Conservation (phyloP, 2,329 filamentous ascomycete species). For the Fusarium clavum region DNA sequence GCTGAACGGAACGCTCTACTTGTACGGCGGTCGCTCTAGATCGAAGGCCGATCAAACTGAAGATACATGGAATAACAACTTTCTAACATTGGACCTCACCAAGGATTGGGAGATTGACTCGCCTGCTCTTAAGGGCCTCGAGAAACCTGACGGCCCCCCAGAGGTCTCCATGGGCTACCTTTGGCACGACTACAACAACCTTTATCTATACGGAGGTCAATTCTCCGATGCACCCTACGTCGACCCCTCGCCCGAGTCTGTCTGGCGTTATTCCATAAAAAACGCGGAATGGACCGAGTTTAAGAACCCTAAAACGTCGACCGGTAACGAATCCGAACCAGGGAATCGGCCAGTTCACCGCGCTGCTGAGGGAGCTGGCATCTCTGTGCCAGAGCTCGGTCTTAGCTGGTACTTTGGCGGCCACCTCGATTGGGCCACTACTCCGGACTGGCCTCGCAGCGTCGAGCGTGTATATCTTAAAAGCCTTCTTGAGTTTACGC, state of each 20-base stretch:
- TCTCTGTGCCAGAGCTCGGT: conserved; percentile 76
- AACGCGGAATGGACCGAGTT: conserved; percentile 72
- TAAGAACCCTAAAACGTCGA: conserved; percentile 68
- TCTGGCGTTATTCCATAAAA: conserved; percentile 77
- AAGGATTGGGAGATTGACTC: conserved; percentile 76
- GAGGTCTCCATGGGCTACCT: conserved; percentile 78
- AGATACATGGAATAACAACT: conserved; percentile 81
- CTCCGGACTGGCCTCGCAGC: conserved; percentile 74
- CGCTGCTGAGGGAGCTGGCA: conserved; percentile 78
- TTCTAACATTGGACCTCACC: conserved; percentile 77
- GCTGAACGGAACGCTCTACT: conserved; percentile 80
- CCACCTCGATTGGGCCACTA: conserved; percentile 72
- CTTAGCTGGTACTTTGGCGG: conserved; percentile 84
- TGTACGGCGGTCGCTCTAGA: conserved; percentile 78
- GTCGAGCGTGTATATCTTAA: conserved; percentile 75
- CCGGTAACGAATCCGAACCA: conserved; percentile 70
- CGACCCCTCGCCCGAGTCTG: conserved; percentile 68
- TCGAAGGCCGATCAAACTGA: conserved; percentile 66
- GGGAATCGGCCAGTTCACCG: conserved; percentile 70
- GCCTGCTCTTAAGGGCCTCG: conserved; percentile 71
- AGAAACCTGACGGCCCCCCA: conserved; percentile 75
- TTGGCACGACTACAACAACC: conserved; percentile 76
- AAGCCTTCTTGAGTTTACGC: conserved; percentile 80
- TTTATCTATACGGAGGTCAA: conserved; percentile 81
- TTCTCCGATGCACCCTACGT: conserved; percentile 72